Evolutionary conservation across 2,329 filamentous ascomycete genomes (phyloP).

Genomic region (Trichoderma cornu-damae): DNA sequence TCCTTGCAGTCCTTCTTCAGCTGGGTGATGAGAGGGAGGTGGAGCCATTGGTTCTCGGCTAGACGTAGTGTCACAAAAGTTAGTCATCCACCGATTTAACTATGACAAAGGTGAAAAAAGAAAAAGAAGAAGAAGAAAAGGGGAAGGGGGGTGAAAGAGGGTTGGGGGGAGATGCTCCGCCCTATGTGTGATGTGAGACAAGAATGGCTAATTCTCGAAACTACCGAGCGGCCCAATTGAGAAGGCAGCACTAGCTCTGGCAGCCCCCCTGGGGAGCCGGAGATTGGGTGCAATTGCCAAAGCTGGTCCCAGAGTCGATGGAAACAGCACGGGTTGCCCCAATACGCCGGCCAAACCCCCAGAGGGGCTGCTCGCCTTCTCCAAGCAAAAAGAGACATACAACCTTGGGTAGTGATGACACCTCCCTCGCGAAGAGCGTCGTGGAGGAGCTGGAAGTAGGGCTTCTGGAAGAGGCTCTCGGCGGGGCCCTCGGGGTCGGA

Average conservation of each 20-base stretch:
- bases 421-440: slow-evolving; percentile 89
- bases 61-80: slow-evolving; percentile 20
- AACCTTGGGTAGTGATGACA: slow-evolving; percentile 99
- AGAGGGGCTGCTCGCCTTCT: slow-evolving; percentile 37
- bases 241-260: slow-evolving; percentile 40
- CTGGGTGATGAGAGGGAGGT: slow-evolving; percentile 86
- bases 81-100: background rate
- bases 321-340: slow-evolving; percentile 7
- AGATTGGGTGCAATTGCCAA: slow-evolving; percentile 9
- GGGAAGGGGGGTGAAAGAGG: background rate
- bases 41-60: slow-evolving; percentile 99
- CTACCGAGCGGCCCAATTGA: slow-evolving; percentile 33
- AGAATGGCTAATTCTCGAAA: slow-evolving; percentile 26
- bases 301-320: background rate
- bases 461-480: slow-evolving; percentile 95
- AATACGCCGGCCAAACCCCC: slow-evolving; percentile 28
- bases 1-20: slow-evolving; percentile 96
- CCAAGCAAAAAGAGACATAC: slow-evolving; percentile 71
- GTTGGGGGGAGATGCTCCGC: background rate
- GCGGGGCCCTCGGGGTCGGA: slow-evolving; percentile 96
- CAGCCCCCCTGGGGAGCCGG: slow-evolving; percentile 30
- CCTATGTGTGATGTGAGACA: background rate
- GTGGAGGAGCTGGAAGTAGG: slow-evolving; percentile 92
- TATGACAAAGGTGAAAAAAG: too few relatives aligned
- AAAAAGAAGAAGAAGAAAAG: too few relatives aligned